phyloP scores from a whole-genome alignment of 2,329 filamentous ascomycete species.

The Aspergillus texensis region DNA sequence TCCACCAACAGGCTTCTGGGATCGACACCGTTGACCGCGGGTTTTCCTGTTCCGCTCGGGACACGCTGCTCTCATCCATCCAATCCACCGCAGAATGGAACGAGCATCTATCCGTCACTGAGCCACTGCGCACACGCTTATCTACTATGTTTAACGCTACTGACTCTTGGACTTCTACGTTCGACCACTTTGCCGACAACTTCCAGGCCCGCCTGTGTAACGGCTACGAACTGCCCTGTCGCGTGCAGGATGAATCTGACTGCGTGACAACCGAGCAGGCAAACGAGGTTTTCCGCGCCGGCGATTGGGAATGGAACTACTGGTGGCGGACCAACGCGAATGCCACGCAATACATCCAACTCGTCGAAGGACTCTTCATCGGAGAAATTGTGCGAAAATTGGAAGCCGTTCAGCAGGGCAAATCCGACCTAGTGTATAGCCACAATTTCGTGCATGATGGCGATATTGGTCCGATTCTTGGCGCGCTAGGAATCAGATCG shows the following conservation, averaged over 20 bases:
- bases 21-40: slow-evolving; percentile 42
- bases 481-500: slow-evolving; percentile 37
- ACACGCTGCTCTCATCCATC: slow-evolving; percentile 26
- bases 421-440: slow-evolving; percentile 31
- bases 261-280: slow-evolving; percentile 39
- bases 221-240: slow-evolving; percentile 41
- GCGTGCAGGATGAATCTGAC: slow-evolving; percentile 24
- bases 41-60: slow-evolving; percentile 34
- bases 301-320: slow-evolving; percentile 48
- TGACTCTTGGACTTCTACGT: slow-evolving; percentile 36
- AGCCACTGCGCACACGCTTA: slow-evolving; percentile 30
- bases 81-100: slow-evolving; percentile 38
- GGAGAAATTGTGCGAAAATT: slow-evolving; percentile 38
- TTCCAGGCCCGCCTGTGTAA: slow-evolving; percentile 46
- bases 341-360: slow-evolving; percentile 39
- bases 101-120: slow-evolving; percentile 37
- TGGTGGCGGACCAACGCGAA: slow-evolving; percentile 41
- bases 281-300: slow-evolving; percentile 42
- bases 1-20: slow-evolving; percentile 40
- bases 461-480: slow-evolving; percentile 40
- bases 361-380: slow-evolving; percentile 42
- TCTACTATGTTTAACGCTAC: slow-evolving; percentile 37
- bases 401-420: slow-evolving; percentile 29
- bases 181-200: slow-evolving; percentile 45
- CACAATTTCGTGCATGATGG: slow-evolving; percentile 44